Base-by-base conservation (phyloP, 371 early-diverging fungal species). In the Mortierella sp. region DNA sequence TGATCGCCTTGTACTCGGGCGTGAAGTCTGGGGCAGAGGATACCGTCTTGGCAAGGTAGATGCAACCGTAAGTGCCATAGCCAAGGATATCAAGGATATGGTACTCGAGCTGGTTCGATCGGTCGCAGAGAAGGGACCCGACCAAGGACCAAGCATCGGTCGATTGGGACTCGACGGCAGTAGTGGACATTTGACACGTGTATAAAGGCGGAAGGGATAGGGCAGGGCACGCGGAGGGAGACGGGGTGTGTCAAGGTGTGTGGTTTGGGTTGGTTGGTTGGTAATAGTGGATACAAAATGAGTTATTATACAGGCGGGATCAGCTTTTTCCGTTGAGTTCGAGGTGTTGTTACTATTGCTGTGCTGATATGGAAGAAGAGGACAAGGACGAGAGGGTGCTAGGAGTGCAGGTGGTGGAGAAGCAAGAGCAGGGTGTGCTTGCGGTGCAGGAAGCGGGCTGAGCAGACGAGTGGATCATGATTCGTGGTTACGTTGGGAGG, bases 1-100 rank as follows among this genome's bases (percentile, higher is more conserved):
- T 93, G 78, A 93, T 83, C 60, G 93, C 93, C 39, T 84, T 82
- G 69, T 83, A 88, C 50, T 81, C 53, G 43, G 82, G 68, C 12
- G 53, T 38, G 39, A 55, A 42, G 23, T 73, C 48, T 2, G 68
- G 53, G 16, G 28, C 18, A 31, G 31, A n/a, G 9, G 66, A 69
- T 16, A 81, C 42, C 4, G 82, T 80, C 69, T 83, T 84, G 19
- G 86, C 89, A 21, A 89, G 79, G 61, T 84, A 87, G 58, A 89
- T 81, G 63, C 84, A 84, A 49, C 89, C 89, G 57, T 86, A 89
- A 53, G 87, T 84, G 30, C 89, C 89, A 38, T 83, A 82, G n/a
- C 89, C 89, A 6, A 89, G 72, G 28, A 84, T 79, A 71, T 87
- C 86, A 38, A 88, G 64, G 42, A 76, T 76, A 42, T 69, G 70